Base-by-base conservation (phyloP, 257 asterid genomes). In the Solanum appendiculatum region DNA sequence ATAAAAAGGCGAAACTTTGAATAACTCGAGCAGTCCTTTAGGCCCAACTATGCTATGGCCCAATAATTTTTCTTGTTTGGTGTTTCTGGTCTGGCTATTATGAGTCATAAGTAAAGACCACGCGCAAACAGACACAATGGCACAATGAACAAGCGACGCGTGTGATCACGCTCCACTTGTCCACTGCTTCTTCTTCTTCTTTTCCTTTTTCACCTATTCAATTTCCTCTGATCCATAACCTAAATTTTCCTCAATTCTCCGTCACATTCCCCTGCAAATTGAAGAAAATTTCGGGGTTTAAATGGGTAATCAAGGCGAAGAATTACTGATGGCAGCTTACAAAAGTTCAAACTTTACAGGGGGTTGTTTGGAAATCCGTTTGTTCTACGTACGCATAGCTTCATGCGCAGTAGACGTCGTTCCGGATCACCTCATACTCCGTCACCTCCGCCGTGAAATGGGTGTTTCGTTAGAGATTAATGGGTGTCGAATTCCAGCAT, bases 341-440 rank as follows among this genome's bases (percentile, higher is more conserved):
- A 87, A 87, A 48, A 56, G 91, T 27, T 93, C 93, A 82, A 88
- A 87, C 27, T 91, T 92, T 87, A 91, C 91, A 27, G 94, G 92
- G 5, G 96, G 97, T 18, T 93, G 92, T 48, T 88, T 94, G 85
- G 97, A 95, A 68, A 93, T 94, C 5, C 92, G 97, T 7, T 86
- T 95, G 16, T 94, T 93, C 91, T 94, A 94, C 88, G 92, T 95
- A 7, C 93, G 96, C 5, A 90, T 95, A 60, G 83, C 92, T 16
- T 95, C 93, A 0, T 90, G 96, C 73, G 90, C 89, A 40, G 91
- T 93, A 70, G 93, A 91, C 63, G 68, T 87, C 70, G 88, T 92
- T 25, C 93, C 95, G 4, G 89, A 92, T 69, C 92, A 87, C 88
- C 97, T 95, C 56, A 88, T 88, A 34, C 91, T 91, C 15, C 91